These are phyloP conservation scores for Sextonia rubra DNA, from an alignment of 164 flowering plant genomes.

Conservation along the genomic window DNA sequence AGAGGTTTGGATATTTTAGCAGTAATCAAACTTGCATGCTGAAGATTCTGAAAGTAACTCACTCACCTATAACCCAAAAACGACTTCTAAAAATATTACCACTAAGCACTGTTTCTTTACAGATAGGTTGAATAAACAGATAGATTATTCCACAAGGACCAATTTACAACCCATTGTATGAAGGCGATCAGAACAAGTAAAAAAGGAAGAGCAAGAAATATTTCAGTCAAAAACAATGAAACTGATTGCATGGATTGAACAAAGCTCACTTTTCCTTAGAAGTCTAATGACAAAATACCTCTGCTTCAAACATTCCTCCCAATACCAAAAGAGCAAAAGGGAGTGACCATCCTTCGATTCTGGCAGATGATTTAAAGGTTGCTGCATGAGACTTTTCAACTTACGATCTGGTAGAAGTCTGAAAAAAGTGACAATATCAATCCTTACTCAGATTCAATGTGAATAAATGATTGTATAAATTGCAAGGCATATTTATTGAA, in stretches of 20 bases:
- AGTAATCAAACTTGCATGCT: too few species aligned
- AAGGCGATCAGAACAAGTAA: too few species aligned
- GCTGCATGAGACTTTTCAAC: constrained; percentile 71
- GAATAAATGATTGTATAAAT: not conserved
- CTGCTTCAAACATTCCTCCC: constrained; percentile 89
- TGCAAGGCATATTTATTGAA: too few species aligned
- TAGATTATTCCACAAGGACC: too few species aligned
- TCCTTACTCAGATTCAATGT: not conserved
- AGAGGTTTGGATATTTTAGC: too few species aligned
- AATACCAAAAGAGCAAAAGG: constrained; percentile 91
- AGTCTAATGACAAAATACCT: constrained; percentile 41
- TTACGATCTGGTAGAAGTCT: constrained; percentile 93
- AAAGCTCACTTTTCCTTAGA: not conserved
- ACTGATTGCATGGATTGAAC: not conserved
- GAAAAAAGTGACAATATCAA: constrained; percentile 6
- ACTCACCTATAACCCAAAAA: not conserved
- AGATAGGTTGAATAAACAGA: not conserved
- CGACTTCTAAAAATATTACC: not conserved
- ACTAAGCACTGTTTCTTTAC: not conserved
- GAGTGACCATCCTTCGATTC: constrained; percentile 89
- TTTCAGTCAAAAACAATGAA: too few species aligned
- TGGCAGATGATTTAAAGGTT: constrained; percentile 68
- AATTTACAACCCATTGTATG: not conserved
- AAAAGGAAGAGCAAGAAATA: not conserved
- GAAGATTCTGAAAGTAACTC: too few species aligned